A percentile compares a stretch with the other conserved stretches of the same genome.
phyloP scores from a whole-genome alignment of 495 filamentous ascomycete species.

The Hypoxylon cercidicola region DNA sequence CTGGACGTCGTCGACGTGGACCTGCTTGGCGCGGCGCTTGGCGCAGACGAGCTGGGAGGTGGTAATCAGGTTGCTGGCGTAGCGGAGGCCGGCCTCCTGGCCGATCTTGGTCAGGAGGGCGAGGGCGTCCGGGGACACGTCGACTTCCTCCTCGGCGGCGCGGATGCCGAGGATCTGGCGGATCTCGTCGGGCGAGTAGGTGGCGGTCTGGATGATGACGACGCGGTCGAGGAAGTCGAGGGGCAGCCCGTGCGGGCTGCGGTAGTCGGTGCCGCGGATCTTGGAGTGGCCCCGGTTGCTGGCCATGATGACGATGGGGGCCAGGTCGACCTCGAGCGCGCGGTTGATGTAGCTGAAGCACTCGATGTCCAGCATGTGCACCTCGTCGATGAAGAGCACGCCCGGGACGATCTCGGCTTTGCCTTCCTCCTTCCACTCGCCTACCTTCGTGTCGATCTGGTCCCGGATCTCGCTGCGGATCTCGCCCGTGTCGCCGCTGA shows the following conservation, averaged over 20 bases:
- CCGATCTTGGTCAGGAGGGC: conserved; percentile 95
- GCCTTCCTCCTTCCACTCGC: conserved; percentile 98
- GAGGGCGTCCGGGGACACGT: conserved; percentile 86
- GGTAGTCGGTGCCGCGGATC: conserved; percentile 92
- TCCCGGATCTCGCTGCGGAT: conserved; percentile 96
- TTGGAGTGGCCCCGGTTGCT: conserved; percentile 93
- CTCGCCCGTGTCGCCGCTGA: conserved; percentile 98
- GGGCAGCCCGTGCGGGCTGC: conserved; percentile 89
- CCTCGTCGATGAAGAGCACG: conserved; percentile 98
- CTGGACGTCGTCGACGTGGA: conserved; percentile 88
- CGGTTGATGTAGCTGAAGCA: conserved; percentile 99
- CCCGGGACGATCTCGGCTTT: conserved; percentile 98
- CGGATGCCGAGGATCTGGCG: conserved; percentile 89
- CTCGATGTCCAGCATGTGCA: conserved; percentile 99
- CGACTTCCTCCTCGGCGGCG: conserved; percentile 95
- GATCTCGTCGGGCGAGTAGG: conserved; percentile 88
- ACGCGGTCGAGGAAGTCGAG: conserved; percentile 97
- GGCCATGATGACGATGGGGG: conserved; percentile 99
- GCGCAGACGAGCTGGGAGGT: conserved; percentile 82
- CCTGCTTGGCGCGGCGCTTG: conserved; percentile 82
- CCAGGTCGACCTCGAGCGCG: conserved; percentile 90
- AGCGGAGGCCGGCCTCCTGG: conserved; percentile 88
- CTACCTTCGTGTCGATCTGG: conserved; percentile 98
- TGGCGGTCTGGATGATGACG: conserved; percentile 93
- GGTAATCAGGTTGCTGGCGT: conserved; percentile 95